Conservation (phyloP, 2,329 filamentous ascomycete genomes). For the Aspergillus chevalieri region DNA sequence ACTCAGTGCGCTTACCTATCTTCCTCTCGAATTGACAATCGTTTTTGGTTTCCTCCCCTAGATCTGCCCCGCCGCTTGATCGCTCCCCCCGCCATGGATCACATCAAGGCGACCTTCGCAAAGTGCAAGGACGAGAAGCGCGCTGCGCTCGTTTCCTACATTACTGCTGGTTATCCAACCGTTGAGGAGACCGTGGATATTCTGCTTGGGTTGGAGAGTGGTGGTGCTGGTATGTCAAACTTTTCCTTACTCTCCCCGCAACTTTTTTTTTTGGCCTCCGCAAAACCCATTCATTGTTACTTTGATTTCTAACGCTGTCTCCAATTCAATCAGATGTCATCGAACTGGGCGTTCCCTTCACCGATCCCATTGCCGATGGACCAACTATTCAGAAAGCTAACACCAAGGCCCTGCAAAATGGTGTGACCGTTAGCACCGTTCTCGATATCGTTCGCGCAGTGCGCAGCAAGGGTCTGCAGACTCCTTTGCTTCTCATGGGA, state of each 20-base stretch:
- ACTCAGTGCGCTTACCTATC: neutral
- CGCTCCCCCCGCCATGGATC: conserved; percentile 40
- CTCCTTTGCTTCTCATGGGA: conserved; percentile 90
- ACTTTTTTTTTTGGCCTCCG: neutral
- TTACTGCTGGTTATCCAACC: conserved; percentile 86
- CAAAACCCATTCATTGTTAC: neutral
- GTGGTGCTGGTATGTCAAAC: conserved; percentile 66
- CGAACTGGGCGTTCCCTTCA: conserved; percentile 93
- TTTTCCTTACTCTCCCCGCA: neutral
- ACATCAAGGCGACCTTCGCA: conserved; percentile 52
- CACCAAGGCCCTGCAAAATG: conserved; percentile 81
- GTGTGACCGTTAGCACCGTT: conserved; percentile 72
- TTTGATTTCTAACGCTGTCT: neutral
- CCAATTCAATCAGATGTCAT: conserved; percentile 65
- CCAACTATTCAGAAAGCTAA: conserved; percentile 96
- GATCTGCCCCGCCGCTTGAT: neutral
- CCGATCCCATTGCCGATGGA: conserved; percentile 95
- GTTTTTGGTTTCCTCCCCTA: neutral
- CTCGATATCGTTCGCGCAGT: conserved; percentile 80
- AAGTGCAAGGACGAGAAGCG: conserved; percentile 54
- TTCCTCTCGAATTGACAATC: neutral
- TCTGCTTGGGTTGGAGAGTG: conserved; percentile 82
- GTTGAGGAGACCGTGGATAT: conserved; percentile 77
- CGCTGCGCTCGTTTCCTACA: conserved; percentile 88
- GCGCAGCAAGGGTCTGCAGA: conserved; percentile 66